Percentiles rank a stretch among this genome's conserved stretches.
These are phyloP conservation scores for Blepharisma undulans DNA, from an alignment of 169 alveolate species.

Conservation along the genomic window DNA sequence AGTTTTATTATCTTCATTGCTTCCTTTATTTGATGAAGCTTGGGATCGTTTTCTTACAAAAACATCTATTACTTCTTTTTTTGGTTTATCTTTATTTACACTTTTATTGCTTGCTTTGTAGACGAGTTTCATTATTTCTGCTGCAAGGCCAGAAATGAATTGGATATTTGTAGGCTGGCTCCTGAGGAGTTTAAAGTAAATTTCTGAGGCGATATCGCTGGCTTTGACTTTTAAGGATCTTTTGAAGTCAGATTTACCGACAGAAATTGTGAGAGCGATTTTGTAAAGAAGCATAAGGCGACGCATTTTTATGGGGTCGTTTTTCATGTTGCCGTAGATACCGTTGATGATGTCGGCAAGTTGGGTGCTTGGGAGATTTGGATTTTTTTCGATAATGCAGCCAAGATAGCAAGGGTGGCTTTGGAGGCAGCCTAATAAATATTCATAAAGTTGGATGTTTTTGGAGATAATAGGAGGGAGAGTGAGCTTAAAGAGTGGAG, in stretches of 20 bases:
- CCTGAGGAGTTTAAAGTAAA: slow-evolving; percentile 24
- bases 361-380: slow-evolving; percentile 16
- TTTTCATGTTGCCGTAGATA: slow-evolving; percentile 11
- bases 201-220: slow-evolving; percentile 13
- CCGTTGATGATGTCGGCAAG: slow-evolving; percentile 4
- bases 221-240: slow-evolving; percentile 33
- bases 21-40: neutral
- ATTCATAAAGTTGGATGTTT: slow-evolving; percentile 36
- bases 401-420: slow-evolving; percentile 45
- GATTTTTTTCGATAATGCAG: slow-evolving; percentile 7
- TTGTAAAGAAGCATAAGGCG: slow-evolving; percentile 32
- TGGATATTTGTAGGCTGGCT: slow-evolving; percentile 4
- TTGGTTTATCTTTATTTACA: neutral
- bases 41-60: neutral
- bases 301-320: neutral
- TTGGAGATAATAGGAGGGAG: slow-evolving; percentile 35
- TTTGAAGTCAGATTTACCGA: slow-evolving; percentile 15
- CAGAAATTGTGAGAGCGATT: slow-evolving; percentile 4
- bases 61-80: neutral
- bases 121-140: slow-evolving; percentile 25
- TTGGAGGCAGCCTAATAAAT: slow-evolving; percentile 22
- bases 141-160: neutral
- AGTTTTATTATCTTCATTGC: neutral
- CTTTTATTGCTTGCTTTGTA: neutral
- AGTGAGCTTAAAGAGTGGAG: slow-evolving; percentile 10